Percentiles rank a stretch among this genome's conserved stretches.
These are phyloP conservation scores for Trametes sanguinea DNA, from an alignment of 768 basidiomycete genomes.

Conservation along the genomic window DNA sequence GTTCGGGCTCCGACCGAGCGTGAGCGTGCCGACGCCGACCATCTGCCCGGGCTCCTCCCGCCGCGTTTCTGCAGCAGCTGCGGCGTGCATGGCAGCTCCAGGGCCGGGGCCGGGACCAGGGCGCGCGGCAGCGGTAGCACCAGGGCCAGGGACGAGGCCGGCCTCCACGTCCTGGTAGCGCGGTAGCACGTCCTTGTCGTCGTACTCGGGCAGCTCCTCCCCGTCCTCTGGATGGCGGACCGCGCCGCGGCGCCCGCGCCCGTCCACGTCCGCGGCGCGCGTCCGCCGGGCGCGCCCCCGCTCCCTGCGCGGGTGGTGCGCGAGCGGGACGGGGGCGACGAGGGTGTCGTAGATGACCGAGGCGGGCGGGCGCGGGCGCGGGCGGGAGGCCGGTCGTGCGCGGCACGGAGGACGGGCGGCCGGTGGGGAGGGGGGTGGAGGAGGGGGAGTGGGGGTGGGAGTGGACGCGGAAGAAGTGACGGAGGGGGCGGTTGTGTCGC, in stretches of 20 bases:
- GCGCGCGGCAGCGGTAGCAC: too few species aligned
- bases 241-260: slow-evolving; percentile 4
- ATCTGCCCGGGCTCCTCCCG: not conserved
- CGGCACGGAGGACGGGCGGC: slow-evolving; percentile 10
- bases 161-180: slow-evolving; percentile 18
- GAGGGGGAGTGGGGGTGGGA: not conserved
- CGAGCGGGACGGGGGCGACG: not conserved
- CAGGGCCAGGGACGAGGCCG: not conserved
- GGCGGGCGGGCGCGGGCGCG: not conserved
- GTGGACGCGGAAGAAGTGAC: slow-evolving; percentile 13
- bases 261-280: slow-evolving; percentile 8
- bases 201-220: slow-evolving; percentile 20
- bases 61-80: too few species aligned
- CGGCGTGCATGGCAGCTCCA: not conserved
- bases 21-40: not conserved
- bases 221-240: slow-evolving; percentile 16
- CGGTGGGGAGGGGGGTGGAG: not conserved
- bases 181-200: slow-evolving; percentile 23
- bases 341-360: slow-evolving; percentile 14
- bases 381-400: slow-evolving; percentile 20
- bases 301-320: too few species aligned
- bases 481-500: slow-evolving; percentile 3
- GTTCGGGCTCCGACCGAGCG: slow-evolving; percentile 7
- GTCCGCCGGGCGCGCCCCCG: too few species aligned
- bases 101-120: not conserved